Evolutionary conservation across 225 moss, liverwort and hornwort genomes (phyloP), one percentile per base, ranked within the genome.

Genomic region (Lunularia cruciata): DNA sequence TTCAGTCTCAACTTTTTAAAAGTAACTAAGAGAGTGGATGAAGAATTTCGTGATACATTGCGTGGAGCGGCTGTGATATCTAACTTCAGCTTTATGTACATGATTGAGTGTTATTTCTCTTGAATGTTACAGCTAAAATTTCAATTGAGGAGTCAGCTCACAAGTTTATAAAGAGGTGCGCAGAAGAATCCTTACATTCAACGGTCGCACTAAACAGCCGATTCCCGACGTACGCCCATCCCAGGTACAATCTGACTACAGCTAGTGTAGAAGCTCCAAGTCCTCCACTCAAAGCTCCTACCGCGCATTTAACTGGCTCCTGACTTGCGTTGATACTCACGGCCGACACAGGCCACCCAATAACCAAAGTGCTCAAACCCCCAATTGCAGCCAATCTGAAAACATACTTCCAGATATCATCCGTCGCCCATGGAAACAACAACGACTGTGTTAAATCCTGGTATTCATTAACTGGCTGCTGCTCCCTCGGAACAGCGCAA

Each of bases 401-500:
- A 7, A 77, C 78, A 58, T 88, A 92, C 7, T 79, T 83, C 60
- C 83, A 38, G 46, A 90, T 65, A 34, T 89, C 88, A 8, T 77
- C 81, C 6, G 90, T 92, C 3, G 95, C 95, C 95, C 95, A 96
- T 2, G 95, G 87, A 72, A 96, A 96, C 69, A 96, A 65, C 45
- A 81, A 81, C 10, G 86, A 88, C 80, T 96, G 86, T 65, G 90
- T 90, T 67, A 96, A 68, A 68, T 80, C 81, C 76, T 90, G 88
- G 74, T 92, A 96, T 63, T 96, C 95, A 56, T 96, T 92, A 77
- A 96, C 95, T 3, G 95, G 95, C 57, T 96, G 95, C 77, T 96
- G 95, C 75, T 96, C 95, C 78, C 86, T 84, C 11, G 95, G 95
- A 40, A 96, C 95, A 23, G 86, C 92, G 56, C 95, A 96, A n/a